Evolutionary conservation across 805 yeast species (phyloP).

Genomic region (Wickerhamomyces queroliae): DNA sequence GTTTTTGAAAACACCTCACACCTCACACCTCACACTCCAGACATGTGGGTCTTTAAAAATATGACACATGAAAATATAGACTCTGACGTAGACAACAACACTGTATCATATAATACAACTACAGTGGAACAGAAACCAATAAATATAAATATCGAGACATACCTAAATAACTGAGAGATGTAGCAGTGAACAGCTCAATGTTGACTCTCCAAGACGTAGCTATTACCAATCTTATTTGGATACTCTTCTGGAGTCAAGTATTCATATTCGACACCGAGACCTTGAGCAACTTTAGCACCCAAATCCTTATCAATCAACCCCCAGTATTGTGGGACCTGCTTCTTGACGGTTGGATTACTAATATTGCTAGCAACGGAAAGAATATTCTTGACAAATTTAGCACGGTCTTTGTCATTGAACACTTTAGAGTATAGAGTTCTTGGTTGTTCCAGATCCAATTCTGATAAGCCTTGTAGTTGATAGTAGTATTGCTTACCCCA

Average conservation of each 20-base stretch:
- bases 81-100: no score
- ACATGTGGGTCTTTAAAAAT: no score
- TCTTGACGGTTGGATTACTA: slow-evolving; percentile 25
- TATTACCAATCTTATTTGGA: slow-evolving; percentile 21
- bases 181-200: neutral
- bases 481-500: slow-evolving; percentile 31
- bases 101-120: no score
- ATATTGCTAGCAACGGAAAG: slow-evolving; percentile 33
- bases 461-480: slow-evolving; percentile 34
- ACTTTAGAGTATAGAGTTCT: slow-evolving; percentile 36
- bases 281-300: slow-evolving; percentile 35
- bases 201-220: slow-evolving; percentile 5
- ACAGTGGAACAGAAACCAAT: no score
- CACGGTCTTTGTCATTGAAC: slow-evolving; percentile 26
- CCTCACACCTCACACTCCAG: no score
- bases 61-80: no score
- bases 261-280: slow-evolving; percentile 32
- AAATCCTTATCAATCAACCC: slow-evolving; percentile 35
- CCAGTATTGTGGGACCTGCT: slow-evolving; percentile 34
- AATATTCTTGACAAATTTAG: slow-evolving; percentile 30
- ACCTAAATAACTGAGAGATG: neutral
- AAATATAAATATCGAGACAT: no score
- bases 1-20: no score
- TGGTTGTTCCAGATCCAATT: slow-evolving; percentile 42
- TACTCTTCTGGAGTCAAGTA: slow-evolving; percentile 30